Evolutionary conservation across 495 filamentous ascomycete species (phyloP).

Genomic region (Penicillium chermesinum): DNA sequence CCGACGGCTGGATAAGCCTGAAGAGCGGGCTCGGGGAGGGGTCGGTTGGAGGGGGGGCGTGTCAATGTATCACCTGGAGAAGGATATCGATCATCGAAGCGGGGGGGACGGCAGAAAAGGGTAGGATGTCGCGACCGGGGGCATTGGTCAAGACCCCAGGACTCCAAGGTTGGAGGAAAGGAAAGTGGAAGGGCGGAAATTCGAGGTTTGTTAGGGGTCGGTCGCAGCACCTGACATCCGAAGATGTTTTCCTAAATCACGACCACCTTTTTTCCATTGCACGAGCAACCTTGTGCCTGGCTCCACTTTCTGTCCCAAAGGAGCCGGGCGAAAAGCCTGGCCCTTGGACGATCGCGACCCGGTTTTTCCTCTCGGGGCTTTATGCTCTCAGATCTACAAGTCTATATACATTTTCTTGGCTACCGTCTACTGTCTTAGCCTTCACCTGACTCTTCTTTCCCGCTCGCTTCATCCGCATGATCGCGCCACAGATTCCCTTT

Average conservation of each 20-base stretch:
- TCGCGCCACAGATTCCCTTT: too few species aligned
- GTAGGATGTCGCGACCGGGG: background rate
- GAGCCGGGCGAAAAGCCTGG: background rate
- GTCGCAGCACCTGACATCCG: slow-evolving; percentile 14
- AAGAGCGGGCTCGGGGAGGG: slow-evolving; percentile 22
- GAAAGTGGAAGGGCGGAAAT: slow-evolving; percentile 1
- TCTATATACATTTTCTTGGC: too few species aligned
- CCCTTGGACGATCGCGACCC: slow-evolving; percentile 12
- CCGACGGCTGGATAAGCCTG: slow-evolving; percentile 25
- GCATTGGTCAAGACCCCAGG: slow-evolving; percentile 9
- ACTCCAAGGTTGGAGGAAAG: slow-evolving; percentile 2
- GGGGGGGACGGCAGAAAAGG: slow-evolving; percentile 26
- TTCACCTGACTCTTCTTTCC: too few species aligned
- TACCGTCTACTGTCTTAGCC: too few species aligned
- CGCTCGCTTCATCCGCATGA: too few species aligned
- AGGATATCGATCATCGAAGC: slow-evolving; percentile 40
- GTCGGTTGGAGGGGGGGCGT: slow-evolving; percentile 15
- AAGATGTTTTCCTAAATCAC: background rate
- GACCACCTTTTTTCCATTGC: background rate
- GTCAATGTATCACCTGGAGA: slow-evolving; percentile 38
- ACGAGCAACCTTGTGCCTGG: background rate
- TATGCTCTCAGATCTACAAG: background rate
- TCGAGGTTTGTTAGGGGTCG: slow-evolving; percentile 1
- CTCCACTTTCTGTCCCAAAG: background rate
- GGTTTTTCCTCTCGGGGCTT: background rate